Percentiles rank a stretch among this genome's conserved stretches.
Evolutionary conservation across 2,329 filamentous ascomycete genomes (phyloP).

Genomic region (Beauveria pseudobassiana): DNA sequence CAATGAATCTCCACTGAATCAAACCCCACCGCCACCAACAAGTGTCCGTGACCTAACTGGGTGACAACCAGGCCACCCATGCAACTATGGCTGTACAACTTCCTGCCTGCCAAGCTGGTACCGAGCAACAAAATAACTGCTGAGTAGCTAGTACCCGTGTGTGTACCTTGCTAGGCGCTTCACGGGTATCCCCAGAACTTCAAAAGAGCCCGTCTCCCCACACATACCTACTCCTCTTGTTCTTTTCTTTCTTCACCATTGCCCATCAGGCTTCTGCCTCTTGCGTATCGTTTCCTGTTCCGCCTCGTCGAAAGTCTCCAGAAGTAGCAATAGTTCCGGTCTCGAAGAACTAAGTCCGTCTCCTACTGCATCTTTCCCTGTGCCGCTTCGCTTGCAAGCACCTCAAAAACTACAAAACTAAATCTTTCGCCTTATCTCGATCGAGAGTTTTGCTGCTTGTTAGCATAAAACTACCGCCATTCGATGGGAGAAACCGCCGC

Average conservation of each 20-base stretch:
- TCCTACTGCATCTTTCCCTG: slow-evolving; percentile 14
- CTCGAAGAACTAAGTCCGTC: neutral
- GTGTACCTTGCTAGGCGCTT: neutral
- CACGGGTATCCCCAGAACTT: neutral
- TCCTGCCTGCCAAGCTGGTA: neutral
- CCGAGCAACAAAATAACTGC: neutral
- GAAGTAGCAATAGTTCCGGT: neutral
- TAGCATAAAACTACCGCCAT: slow-evolving; percentile 22
- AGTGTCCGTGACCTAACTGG: neutral
- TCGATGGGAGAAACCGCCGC: slow-evolving; percentile 35
- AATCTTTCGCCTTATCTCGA: neutral
- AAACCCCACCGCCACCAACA: neutral
- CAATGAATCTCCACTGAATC: neutral
- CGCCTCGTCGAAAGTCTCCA: neutral
- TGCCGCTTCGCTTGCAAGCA: neutral
- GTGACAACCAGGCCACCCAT: neutral
- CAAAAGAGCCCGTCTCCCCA: slow-evolving; percentile 12
- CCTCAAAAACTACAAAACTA: slow-evolving; percentile 1
- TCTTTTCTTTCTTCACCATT: slow-evolving; percentile 14
- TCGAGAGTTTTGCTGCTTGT: slow-evolving; percentile 11
- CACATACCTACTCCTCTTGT: slow-evolving; percentile 18
- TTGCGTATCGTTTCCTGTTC: slow-evolving; percentile 8
- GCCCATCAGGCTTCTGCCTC: slow-evolving; percentile 12
- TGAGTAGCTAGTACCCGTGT: neutral
- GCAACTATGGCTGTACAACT: neutral